phyloP scores from a whole-genome alignment of 257 asterid species.

The Scutellaria minor region DNA sequence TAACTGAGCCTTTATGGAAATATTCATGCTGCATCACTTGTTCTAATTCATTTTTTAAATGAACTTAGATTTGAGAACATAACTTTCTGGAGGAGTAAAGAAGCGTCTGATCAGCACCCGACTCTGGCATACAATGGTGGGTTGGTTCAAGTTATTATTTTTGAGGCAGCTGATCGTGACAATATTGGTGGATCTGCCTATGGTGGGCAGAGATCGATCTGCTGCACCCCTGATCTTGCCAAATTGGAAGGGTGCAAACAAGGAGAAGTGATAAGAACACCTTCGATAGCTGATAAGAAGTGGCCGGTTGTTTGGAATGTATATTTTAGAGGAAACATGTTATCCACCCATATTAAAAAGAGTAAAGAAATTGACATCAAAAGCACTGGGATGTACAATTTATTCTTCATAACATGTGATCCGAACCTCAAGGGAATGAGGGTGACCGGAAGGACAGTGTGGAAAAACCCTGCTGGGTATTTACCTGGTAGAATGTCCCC shows the following conservation, averaged over 20 bases:
- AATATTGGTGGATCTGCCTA: slow-evolving; percentile 97
- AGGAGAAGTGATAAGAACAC: slow-evolving; percentile 79
- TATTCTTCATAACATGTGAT: slow-evolving; percentile 94
- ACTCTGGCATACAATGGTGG: slow-evolving; percentile 68
- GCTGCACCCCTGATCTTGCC: slow-evolving; percentile 97
- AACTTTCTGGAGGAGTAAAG: slow-evolving; percentile 89
- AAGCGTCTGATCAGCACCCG: slow-evolving; percentile 64
- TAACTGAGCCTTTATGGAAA: neutral
- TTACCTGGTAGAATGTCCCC: slow-evolving; percentile 99
- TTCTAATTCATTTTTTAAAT: slow-evolving; percentile 31
- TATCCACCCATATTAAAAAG: slow-evolving; percentile 72
- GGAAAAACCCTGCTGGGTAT: slow-evolving; percentile 95
- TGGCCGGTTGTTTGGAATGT: slow-evolving; percentile 85
- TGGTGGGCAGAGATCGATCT: slow-evolving; percentile 95
- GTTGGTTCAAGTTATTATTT: slow-evolving; percentile 81
- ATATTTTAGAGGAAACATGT: slow-evolving; percentile 63
- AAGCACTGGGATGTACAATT: slow-evolving; percentile 93
- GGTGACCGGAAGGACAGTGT: slow-evolving; percentile 84
- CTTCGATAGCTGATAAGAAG: slow-evolving; percentile 61
- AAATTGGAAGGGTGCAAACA: slow-evolving; percentile 93
- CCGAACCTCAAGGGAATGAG: slow-evolving; percentile 79
- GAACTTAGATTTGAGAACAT: slow-evolving; percentile 80
- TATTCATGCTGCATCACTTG: slow-evolving; percentile 5
- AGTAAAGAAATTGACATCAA: slow-evolving; percentile 65
- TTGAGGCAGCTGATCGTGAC: slow-evolving; percentile 92